Percentiles rank a stretch among this genome's conserved stretches.
Conservation (phyloP, 2,329 filamentous ascomycete genomes). For the Pleochaeta shiraiana region DNA sequence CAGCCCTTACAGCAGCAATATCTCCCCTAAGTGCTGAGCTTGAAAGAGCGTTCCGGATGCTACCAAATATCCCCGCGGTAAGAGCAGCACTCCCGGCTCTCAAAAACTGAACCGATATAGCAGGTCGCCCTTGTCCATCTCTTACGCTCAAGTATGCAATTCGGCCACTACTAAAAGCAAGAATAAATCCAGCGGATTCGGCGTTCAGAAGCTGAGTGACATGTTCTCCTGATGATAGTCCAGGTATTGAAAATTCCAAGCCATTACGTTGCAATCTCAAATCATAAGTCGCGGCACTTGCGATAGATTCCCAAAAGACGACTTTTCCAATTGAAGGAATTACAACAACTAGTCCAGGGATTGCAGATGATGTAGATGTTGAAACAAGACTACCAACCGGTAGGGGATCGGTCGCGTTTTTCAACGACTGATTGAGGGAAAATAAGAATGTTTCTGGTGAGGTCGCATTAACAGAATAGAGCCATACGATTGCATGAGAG, state of each 20-base stretch:
- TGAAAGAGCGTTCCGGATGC: conserved; percentile 54
- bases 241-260: conserved; percentile 50
- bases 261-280: conserved; percentile 59
- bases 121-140: conserved; percentile 69
- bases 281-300: conserved; percentile 64
- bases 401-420: conserved; percentile 42
- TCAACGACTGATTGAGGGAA: conserved; percentile 51
- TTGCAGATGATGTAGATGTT: conserved; percentile 51
- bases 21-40: conserved; percentile 51
- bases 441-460: conserved; percentile 64
- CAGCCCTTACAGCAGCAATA: conserved; percentile 58
- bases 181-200: conserved; percentile 65
- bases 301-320: conserved; percentile 90
- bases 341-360: conserved; percentile 71
- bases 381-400: conserved; percentile 70
- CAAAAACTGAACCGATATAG: conserved; percentile 58
- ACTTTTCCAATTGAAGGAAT: conserved; percentile 69
- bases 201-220: conserved; percentile 61
- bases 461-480: conserved; percentile 47
- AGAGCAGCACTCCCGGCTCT: conserved; percentile 33
- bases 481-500: conserved; percentile 74
- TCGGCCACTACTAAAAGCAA: conserved; percentile 68
- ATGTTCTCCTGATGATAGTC: conserved; percentile 57
- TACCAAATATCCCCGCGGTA: conserved; percentile 54
- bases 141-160: conserved; percentile 70